Evolutionary conservation across 1,139 yeast genomes (phyloP).

Genomic region (Hyphopichia burtonii): DNA sequence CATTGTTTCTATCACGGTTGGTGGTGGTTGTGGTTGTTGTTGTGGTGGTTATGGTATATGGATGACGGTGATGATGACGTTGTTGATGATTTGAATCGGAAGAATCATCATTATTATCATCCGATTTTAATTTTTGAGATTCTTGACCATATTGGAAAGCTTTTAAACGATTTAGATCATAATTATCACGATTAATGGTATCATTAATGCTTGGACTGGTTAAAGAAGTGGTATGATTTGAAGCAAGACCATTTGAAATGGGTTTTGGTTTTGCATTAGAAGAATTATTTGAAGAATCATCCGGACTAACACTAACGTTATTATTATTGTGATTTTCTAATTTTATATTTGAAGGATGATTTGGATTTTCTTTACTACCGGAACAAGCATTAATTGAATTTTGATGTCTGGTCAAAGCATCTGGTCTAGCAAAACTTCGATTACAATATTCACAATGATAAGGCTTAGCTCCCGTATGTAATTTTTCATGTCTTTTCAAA

Average conservation of each 20-base stretch:
- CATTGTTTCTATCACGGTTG: slow-evolving; percentile 5
- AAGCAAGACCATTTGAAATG: slow-evolving; percentile 3
- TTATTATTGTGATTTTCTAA: neutral
- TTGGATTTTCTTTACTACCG: slow-evolving; percentile 7
- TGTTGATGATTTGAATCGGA: too few relatives aligned
- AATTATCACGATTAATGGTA: slow-evolving; percentile 8
- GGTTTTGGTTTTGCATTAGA: neutral
- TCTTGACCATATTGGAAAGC: slow-evolving; percentile 9
- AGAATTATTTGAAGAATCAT: neutral
- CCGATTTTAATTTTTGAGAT: neutral
- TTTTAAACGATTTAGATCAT: slow-evolving; percentile 15
- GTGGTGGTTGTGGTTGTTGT: slow-evolving; percentile 13
- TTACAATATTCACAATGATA: slow-evolving; percentile 61
- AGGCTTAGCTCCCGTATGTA: slow-evolving; percentile 78
- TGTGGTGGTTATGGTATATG: slow-evolving; percentile 10
- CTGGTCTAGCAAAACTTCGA: slow-evolving; percentile 71
- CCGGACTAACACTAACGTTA: slow-evolving; percentile 1
- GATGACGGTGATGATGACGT: slow-evolving; percentile 1
- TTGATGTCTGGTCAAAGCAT: slow-evolving; percentile 68
- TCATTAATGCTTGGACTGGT: slow-evolving; percentile 4
- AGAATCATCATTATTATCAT: neutral
- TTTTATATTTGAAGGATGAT: neutral
- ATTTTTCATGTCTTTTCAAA: slow-evolving; percentile 69
- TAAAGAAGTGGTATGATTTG: neutral
- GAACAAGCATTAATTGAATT: slow-evolving; percentile 46